Evolutionary conservation across 1,284 basidiomycete species (phyloP).

Genomic region (Filobasidium uniguttulatum): DNA sequence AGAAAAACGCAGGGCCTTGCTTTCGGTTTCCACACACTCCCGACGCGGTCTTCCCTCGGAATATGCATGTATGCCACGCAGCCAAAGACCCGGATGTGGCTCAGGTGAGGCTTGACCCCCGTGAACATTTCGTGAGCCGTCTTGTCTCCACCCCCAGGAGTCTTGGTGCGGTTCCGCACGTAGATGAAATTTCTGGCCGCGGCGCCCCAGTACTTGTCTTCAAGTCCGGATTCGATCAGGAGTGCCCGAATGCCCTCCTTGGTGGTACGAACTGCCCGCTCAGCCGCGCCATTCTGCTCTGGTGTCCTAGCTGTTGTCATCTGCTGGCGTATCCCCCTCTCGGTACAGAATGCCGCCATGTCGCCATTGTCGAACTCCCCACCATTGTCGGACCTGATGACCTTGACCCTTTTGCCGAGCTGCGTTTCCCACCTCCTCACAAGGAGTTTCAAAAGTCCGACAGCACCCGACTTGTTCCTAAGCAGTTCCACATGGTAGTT

Average conservation of each 20-base stretch:
- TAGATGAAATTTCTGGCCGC: conserved; percentile 10
- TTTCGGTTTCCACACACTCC: background rate
- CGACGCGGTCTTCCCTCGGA: background rate
- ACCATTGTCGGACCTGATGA: conserved; percentile 8
- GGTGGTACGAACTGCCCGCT: conserved; percentile 6
- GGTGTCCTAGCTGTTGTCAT: conserved; percentile 15
- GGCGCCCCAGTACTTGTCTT: conserved; percentile 9
- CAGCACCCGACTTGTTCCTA: conserved; percentile 5
- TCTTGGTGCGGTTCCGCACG: conserved; percentile 11
- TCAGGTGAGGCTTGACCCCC: background rate
- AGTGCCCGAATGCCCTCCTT: background rate
- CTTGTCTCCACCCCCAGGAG: background rate
- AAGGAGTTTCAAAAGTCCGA: conserved; percentile 4
- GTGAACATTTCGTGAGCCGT: background rate
- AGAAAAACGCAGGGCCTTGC: background rate
- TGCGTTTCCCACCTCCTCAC: conserved; percentile 14
- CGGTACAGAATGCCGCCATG: background rate
- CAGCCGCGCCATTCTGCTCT: conserved; percentile 10
- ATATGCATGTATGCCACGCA: background rate
- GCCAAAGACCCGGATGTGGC: background rate
- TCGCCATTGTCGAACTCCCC: conserved; percentile 10
- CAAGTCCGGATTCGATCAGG: conserved; percentile 1
- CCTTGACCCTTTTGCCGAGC: background rate
- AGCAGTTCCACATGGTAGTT: conserved; percentile 8
- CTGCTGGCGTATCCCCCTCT: conserved; percentile 11